Percentiles rank a stretch among this genome's conserved stretches.
Conservation (phyloP, 345 rosid species). For the Psidium friedrichsthalianum region DNA sequence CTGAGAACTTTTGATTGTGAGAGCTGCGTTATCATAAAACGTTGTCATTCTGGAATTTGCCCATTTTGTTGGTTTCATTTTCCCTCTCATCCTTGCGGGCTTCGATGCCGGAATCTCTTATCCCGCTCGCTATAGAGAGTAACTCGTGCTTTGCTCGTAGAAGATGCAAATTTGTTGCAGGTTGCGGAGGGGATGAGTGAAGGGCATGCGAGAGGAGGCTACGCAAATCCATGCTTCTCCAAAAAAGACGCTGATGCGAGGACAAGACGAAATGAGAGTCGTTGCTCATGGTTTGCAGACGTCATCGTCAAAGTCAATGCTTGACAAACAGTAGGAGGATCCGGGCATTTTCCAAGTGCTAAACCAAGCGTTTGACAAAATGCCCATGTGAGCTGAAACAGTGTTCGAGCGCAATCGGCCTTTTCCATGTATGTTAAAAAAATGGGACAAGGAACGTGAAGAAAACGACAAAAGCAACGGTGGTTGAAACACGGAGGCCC, state of each 20-base stretch:
- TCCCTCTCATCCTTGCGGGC: neutral
- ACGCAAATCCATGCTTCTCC: conserved; percentile 3
- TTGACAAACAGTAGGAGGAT: too few species aligned
- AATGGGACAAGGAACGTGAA: too few species aligned
- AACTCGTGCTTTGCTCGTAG: neutral
- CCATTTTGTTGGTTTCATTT: neutral
- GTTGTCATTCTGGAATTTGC: too few species aligned
- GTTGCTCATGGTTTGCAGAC: neutral
- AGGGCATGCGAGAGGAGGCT: neutral
- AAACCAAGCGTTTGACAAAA: too few species aligned
- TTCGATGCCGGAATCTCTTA: neutral
- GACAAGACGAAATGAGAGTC: neutral
- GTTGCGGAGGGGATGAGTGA: neutral
- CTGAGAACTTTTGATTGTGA: too few species aligned
- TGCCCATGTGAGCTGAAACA: too few species aligned
- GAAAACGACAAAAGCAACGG: too few species aligned
- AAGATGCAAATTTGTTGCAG: neutral
- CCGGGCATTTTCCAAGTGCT: too few species aligned
- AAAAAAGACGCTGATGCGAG: neutral
- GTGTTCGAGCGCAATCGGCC: too few species aligned
- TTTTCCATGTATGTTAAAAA: too few species aligned
- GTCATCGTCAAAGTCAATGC: neutral
- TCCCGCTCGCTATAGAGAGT: neutral
- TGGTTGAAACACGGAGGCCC: too few species aligned
- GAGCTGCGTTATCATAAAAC: too few species aligned